These are phyloP conservation scores for Phylloboletellus chloephorus DNA, from an alignment of 1,284 basidiomycete genomes.

Conservation along the genomic window DNA sequence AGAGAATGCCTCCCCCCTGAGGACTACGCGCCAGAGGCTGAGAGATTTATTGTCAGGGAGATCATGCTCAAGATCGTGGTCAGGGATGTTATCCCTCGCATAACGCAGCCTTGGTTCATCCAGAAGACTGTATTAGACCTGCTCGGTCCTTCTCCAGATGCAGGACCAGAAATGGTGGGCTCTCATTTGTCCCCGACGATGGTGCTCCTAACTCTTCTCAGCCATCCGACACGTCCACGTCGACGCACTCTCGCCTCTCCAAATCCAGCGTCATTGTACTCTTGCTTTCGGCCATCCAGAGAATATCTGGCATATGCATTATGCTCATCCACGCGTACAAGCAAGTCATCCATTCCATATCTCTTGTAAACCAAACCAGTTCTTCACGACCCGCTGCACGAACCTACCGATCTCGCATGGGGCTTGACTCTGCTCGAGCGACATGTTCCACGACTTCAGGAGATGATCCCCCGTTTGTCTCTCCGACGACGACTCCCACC, in stretches of 20 bases:
- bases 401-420: constrained; percentile 6
- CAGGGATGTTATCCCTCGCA: constrained; percentile 56
- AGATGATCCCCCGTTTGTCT: constrained; percentile 6
- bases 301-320: constrained; percentile 62
- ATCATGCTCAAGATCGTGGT: constrained; percentile 68
- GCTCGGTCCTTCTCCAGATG: constrained; percentile 41
- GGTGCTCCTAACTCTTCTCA: constrained; percentile 12
- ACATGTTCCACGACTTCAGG: constrained; percentile 8
- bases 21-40: constrained; percentile 71
- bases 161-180: constrained; percentile 34
- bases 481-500: constrained; percentile 18
- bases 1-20: constrained; percentile 62
- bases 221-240: constrained; percentile 20
- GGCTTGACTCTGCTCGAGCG: constrained; percentile 4
- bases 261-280: constrained; percentile 60
- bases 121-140: constrained; percentile 59
- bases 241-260: constrained; percentile 35
- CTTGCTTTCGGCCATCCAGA: constrained; percentile 66
- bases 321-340: constrained; percentile 65
- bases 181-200: neutral
- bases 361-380: constrained; percentile 51
- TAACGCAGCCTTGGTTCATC: constrained; percentile 81
- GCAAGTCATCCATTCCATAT: constrained; percentile 56
- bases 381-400: constrained; percentile 20
- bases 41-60: constrained; percentile 73